These are phyloP conservation scores for Entophlyctis luteolus DNA, from an alignment of 192 early-diverging fungal genomes.

Conservation along the genomic window DNA sequence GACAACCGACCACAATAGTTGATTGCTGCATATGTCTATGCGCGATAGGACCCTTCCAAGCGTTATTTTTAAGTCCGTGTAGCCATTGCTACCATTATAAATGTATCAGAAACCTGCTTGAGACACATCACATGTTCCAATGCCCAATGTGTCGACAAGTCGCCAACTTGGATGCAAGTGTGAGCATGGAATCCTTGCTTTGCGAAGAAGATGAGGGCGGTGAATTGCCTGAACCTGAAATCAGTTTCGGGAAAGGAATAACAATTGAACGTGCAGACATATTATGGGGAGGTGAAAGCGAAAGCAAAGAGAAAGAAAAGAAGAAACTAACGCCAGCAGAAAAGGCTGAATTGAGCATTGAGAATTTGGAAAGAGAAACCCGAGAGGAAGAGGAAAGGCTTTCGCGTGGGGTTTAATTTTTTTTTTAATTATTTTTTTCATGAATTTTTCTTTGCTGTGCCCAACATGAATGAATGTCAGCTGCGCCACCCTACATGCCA, in stretches of 20 bases:
- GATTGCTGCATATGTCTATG: constrained; percentile 64
- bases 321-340: constrained; percentile 7
- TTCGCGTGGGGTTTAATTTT: too few relatives aligned
- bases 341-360: constrained; percentile 17
- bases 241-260: constrained; percentile 11
- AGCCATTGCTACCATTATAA: constrained; percentile 65
- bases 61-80: constrained; percentile 59
- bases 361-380: constrained; percentile 7
- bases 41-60: constrained; percentile 56
- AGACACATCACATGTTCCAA: constrained; percentile 55
- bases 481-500: too few relatives aligned
- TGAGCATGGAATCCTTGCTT: constrained; percentile 45
- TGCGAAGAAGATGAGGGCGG: constrained; percentile 13
- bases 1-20: constrained; percentile 26
- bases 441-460: too few relatives aligned
- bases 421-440: too few relatives aligned
- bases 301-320: constrained; percentile 15
- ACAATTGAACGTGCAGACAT: constrained; percentile 15
- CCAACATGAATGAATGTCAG: too few relatives aligned
- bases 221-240: too few relatives aligned
- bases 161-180: constrained; percentile 55
- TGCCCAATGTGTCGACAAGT: constrained; percentile 63
- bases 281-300: constrained; percentile 20
- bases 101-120: constrained; percentile 46
- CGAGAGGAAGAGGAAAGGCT: not conserved